Percentiles rank a stretch among this genome's conserved stretches.
phyloP scores from a whole-genome alignment of 805 yeast genomes.

The Yarrowia deformans region DNA sequence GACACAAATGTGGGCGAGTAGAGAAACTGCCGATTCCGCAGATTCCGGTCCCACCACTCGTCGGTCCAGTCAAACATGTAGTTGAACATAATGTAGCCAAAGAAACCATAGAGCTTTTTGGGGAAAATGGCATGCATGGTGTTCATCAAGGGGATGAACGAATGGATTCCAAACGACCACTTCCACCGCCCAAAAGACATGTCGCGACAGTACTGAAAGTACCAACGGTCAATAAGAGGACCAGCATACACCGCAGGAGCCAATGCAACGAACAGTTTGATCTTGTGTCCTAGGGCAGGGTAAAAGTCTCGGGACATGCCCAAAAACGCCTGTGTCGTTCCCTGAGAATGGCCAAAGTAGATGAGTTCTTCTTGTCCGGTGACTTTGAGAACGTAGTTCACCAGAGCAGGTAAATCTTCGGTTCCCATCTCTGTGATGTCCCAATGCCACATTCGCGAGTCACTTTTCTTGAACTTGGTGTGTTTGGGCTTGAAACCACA shows the following conservation, averaged over 20 bases:
- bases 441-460: slow-evolving; percentile 88
- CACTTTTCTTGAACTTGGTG: slow-evolving; percentile 54
- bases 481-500: slow-evolving; percentile 84
- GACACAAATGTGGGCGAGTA: slow-evolving; percentile 88
- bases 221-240: slow-evolving; percentile 62
- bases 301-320: slow-evolving; percentile 61
- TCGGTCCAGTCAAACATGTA: slow-evolving; percentile 90
- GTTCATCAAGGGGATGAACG: slow-evolving; percentile 82
- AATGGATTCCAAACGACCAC: slow-evolving; percentile 71
- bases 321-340: slow-evolving; percentile 84
- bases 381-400: slow-evolving; percentile 62
- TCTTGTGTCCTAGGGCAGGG: slow-evolving; percentile 58
- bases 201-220: slow-evolving; percentile 47
- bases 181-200: slow-evolving; percentile 46
- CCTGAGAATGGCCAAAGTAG: slow-evolving; percentile 88
- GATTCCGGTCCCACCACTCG: slow-evolving; percentile 69
- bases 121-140: slow-evolving; percentile 59
- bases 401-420: slow-evolving; percentile 76
- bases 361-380: slow-evolving; percentile 55
- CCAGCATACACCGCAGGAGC: slow-evolving; percentile 97
- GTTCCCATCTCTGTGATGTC: slow-evolving; percentile 82
- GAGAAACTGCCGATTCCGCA: slow-evolving; percentile 77
- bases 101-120: slow-evolving; percentile 62
- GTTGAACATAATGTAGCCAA: slow-evolving; percentile 84
- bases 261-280: slow-evolving; percentile 74